Evolutionary conservation across 2,329 filamentous ascomycete genomes (phyloP), one percentile per base, ranked within the genome.

Genomic region (Thielaviopsis euricoi): DNA sequence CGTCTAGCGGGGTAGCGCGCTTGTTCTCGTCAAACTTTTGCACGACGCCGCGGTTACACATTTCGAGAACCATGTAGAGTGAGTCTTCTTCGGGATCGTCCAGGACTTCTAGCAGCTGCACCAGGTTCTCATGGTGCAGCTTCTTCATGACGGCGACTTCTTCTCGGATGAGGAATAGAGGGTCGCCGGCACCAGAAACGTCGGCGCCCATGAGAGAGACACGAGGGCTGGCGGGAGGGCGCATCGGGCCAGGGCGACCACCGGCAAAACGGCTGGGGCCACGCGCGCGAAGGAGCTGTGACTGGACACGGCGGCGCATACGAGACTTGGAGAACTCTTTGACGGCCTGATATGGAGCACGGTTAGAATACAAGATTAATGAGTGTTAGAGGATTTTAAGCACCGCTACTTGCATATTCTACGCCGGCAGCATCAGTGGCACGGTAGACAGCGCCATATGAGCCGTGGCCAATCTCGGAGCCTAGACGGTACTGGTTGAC

Each of bases 81-180:
- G 90, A 95, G 69, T 98, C 93, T 67, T 96, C 89, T 53, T 91
- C 85, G 0, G 93, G 91, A 67, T 97, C 93, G 68, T 97, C 93
- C 55, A 98, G 75, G 2, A 98, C 93, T 71, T 98, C 93, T 63
- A 95, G 88, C 55, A 98, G 74, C 52, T 86, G 83, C 15, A 97
- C 91, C n/a, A 98, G 75, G 66, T 97, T 98, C 26, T 83, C 85
- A 67, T 98, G 93, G 66, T 96, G 84, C 52, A 97, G 78, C 72
- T 97, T 97, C 76, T 97, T 98, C 90, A 98, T 97, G 67, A 97
- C 94, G 60, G 93, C 93, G 65, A 97, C 93, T 70, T 98, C 93
- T 69, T 95, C 87, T 61, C 89, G 86, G 69, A 98, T 97, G 60
- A 97, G 74, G 66, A 87, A 87, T 13, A 97, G 75, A 0, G 91